phyloP scores from a whole-genome alignment of 306 rosid species.

The Cicer bijugum region DNA sequence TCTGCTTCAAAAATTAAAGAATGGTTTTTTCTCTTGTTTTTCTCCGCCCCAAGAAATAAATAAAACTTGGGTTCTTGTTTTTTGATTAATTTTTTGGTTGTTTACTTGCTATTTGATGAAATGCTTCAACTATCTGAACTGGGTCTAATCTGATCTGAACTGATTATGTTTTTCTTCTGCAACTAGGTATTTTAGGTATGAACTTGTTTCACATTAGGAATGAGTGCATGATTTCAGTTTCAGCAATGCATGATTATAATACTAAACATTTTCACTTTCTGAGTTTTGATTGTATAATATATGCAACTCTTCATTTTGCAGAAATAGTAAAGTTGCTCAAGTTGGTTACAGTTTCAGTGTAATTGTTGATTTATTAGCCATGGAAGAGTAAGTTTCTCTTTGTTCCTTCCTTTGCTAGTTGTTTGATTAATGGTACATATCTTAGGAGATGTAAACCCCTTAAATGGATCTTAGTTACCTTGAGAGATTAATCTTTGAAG shows the following conservation, averaged over 20 bases:
- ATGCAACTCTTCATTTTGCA: constrained; percentile 32
- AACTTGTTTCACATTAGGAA: constrained; percentile 4
- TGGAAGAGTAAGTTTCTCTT: constrained; percentile 81
- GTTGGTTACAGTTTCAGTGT: constrained; percentile 39
- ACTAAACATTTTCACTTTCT: background rate
- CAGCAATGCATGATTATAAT: background rate
- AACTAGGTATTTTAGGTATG: background rate
- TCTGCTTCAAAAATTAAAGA: constrained; percentile 26
- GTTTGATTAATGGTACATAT: constrained; percentile 25
- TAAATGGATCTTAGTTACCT: too few species aligned
- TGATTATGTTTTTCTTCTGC: constrained; percentile 29
- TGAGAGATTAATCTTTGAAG: too few species aligned
- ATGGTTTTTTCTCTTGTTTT: constrained; percentile 4
- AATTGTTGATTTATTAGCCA: constrained; percentile 44
- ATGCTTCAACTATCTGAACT: constrained; percentile 31
- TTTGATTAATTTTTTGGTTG: background rate
- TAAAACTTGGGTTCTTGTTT: constrained; percentile 16
- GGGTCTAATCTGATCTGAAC: constrained; percentile 41
- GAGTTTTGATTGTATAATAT: constrained; percentile 31
- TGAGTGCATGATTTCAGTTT: constrained; percentile 19
- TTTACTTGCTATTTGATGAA: constrained; percentile 35
- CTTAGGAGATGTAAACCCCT: too few species aligned
- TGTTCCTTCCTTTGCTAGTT: constrained; percentile 27
- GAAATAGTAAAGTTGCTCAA: constrained; percentile 45
- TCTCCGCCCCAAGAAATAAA: background rate